phyloP scores from a whole-genome alignment of 805 yeast species.

The Saturnispora gosingensis region DNA sequence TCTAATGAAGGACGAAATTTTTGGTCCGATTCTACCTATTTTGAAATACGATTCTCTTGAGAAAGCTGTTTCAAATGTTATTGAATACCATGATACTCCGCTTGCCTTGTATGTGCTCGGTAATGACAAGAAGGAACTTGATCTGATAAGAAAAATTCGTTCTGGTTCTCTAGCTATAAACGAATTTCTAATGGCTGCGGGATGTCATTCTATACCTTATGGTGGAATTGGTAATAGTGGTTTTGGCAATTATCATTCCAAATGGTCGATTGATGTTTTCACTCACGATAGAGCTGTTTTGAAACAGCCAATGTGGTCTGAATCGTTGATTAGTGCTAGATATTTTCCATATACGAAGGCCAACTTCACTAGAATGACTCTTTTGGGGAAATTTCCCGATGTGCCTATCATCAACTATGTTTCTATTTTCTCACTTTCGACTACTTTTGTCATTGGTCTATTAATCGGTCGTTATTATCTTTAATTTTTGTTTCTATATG shows the following conservation, averaged over 20 bases:
- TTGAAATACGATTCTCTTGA: slow-evolving; percentile 37
- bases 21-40: slow-evolving; percentile 81
- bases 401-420: slow-evolving; percentile 7
- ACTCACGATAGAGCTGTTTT: slow-evolving; percentile 64
- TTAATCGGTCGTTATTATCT: too few species aligned
- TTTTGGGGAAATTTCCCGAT: slow-evolving; percentile 11
- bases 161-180: slow-evolving; percentile 68
- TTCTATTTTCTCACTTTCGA: background rate
- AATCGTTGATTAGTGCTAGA: slow-evolving; percentile 43
- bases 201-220: slow-evolving; percentile 58
- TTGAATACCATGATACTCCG: slow-evolving; percentile 57
- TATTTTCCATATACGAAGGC: slow-evolving; percentile 49
- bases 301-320: slow-evolving; percentile 59
- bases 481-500: too few species aligned
- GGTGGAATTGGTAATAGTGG: slow-evolving; percentile 91
- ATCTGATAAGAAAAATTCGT: slow-evolving; percentile 45
- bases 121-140: slow-evolving; percentile 36
- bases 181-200: slow-evolving; percentile 65
- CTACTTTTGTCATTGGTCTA: too few species aligned
- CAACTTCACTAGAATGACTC: slow-evolving; percentile 18
- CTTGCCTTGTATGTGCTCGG: slow-evolving; percentile 70
- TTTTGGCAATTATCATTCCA: slow-evolving; percentile 74
- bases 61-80: slow-evolving; percentile 35
- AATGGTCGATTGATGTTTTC: slow-evolving; percentile 55
- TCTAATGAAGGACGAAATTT: slow-evolving; percentile 66